phyloP scores from a whole-genome alignment of 2,329 filamentous ascomycete genomes.

The Grosmannia clavigera region DNA sequence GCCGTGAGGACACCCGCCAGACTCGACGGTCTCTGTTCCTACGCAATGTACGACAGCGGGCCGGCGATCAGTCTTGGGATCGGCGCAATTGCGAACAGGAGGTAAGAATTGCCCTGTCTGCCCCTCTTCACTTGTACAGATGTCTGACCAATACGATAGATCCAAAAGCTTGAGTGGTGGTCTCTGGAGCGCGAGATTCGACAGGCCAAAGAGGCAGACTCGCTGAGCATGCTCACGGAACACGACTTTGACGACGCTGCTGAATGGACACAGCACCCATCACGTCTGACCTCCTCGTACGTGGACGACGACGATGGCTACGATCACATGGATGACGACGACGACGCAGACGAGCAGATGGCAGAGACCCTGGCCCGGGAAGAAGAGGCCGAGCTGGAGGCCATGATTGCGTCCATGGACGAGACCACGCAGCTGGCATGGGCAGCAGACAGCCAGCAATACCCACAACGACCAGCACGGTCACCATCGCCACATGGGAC shows the following conservation, averaged over 20 bases:
- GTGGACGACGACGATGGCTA: not conserved
- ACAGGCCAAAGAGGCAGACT: constrained; percentile 25
- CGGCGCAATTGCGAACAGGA: constrained; percentile 52
- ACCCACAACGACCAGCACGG: constrained; percentile 13
- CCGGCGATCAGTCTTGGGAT: constrained; percentile 47
- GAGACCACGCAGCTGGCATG: constrained; percentile 10
- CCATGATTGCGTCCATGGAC: constrained; percentile 36
- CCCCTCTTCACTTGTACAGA: constrained; percentile 7
- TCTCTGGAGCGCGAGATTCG: constrained; percentile 24
- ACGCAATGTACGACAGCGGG: constrained; percentile 48
- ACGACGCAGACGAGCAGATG: constrained; percentile 35
- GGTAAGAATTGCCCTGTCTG: constrained; percentile 23
- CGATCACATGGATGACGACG: constrained; percentile 6
- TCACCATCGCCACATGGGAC: not conserved
- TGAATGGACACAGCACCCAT: constrained; percentile 19
- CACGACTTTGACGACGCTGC: constrained; percentile 40
- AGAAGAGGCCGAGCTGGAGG: constrained; percentile 46
- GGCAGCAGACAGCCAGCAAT: constrained; percentile 3
- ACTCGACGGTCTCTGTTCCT: constrained; percentile 56
- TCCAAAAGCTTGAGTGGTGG: constrained; percentile 29
- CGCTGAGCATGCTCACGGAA: constrained; percentile 30
- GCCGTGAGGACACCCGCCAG: constrained; percentile 50
- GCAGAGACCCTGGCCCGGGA: constrained; percentile 36
- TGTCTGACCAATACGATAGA: not conserved
- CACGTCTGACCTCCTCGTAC: not conserved